A percentile compares a stretch with the other conserved stretches of the same genome.
Evolutionary conservation across 164 flowering plant species (phyloP).

Genomic region (Magnolia officinalis): DNA sequence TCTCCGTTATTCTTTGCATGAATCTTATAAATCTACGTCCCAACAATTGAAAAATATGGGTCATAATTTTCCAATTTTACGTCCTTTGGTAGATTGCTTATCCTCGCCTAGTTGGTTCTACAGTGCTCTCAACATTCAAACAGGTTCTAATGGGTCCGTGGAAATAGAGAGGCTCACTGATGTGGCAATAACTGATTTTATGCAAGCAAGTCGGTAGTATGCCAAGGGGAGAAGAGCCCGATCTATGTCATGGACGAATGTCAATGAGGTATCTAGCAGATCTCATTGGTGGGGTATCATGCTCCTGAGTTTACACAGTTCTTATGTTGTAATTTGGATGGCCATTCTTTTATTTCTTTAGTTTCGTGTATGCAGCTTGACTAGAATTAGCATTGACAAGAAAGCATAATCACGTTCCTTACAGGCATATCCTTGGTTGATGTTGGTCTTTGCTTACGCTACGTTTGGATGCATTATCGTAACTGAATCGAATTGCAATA

Average conservation of each 20-base stretch:
- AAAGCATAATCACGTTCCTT: constrained; percentile 68
- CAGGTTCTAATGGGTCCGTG: constrained; percentile 59
- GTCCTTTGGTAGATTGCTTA: constrained; percentile 18
- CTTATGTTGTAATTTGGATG: constrained; percentile 23
- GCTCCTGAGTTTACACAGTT: constrained; percentile 2
- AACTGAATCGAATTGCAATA: not conserved
- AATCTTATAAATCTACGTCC: no score
- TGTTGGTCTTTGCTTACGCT: constrained; percentile 4
- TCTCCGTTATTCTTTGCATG: no score
- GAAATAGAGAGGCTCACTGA: constrained; percentile 73
- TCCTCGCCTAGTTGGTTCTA: not conserved
- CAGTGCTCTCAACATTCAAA: constrained; percentile 76
- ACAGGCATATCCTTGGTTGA: constrained; percentile 43
- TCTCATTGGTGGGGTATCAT: constrained; percentile 75
- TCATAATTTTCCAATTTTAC: not conserved
- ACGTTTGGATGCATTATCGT: not conserved
- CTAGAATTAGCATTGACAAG: constrained; percentile 59
- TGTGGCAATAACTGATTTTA: constrained; percentile 48
- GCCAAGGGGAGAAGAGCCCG: constrained; percentile 56
- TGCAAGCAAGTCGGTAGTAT: constrained; percentile 66
- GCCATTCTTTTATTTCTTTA: constrained; percentile 41
- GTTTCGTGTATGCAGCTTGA: constrained; percentile 57
- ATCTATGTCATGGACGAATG: constrained; percentile 76
- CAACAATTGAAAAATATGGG: not conserved
- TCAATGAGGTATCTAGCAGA: constrained; percentile 81